Percentiles rank a stretch among this genome's conserved stretches.
These are phyloP conservation scores for Agrocybe praecox DNA, from an alignment of 768 basidiomycete genomes.

Conservation along the genomic window DNA sequence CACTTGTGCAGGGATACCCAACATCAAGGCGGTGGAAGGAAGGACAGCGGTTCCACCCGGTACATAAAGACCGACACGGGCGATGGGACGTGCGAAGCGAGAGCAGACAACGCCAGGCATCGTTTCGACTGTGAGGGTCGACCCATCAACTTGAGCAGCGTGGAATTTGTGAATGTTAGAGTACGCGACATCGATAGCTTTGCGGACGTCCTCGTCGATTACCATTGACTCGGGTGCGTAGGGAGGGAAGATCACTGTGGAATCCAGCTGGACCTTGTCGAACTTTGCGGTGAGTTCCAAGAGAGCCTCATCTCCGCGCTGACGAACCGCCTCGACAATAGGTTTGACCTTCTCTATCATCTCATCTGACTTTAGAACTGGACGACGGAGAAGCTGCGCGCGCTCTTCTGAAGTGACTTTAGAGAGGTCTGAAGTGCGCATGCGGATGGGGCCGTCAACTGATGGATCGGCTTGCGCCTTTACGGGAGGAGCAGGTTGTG, in stretches of 20 bases:
- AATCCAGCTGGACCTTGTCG: constrained; percentile 75
- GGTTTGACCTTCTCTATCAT: constrained; percentile 95
- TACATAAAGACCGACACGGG: constrained; percentile 94
- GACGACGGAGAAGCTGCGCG: constrained; percentile 77
- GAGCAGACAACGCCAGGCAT: constrained; percentile 98
- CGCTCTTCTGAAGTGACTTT: constrained; percentile 52
- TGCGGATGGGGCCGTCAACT: constrained; percentile 59
- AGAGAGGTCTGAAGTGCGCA: constrained; percentile 73
- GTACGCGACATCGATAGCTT: constrained; percentile 90
- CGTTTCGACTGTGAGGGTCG: constrained; percentile 83
- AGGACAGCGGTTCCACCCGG: constrained; percentile 97
- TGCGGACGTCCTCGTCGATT: constrained; percentile 63
- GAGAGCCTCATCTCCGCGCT: constrained; percentile 83
- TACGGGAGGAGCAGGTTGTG: constrained; percentile 21
- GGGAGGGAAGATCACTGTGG: constrained; percentile 78
- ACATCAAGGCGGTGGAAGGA: constrained; percentile 96
- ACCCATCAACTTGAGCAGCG: constrained; percentile 76
- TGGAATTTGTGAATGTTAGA: constrained; percentile 92
- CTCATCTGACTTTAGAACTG: constrained; percentile 83
- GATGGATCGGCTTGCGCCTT: constrained; percentile 14
- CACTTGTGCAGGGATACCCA: constrained; percentile 96
- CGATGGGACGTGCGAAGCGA: constrained; percentile 93
- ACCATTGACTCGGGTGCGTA: constrained; percentile 67
- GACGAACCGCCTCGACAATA: constrained; percentile 87
- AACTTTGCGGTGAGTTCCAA: constrained; percentile 91